These are phyloP conservation scores for Salix viminalis DNA, from an alignment of 345 rosid species.

Conservation along the genomic window DNA sequence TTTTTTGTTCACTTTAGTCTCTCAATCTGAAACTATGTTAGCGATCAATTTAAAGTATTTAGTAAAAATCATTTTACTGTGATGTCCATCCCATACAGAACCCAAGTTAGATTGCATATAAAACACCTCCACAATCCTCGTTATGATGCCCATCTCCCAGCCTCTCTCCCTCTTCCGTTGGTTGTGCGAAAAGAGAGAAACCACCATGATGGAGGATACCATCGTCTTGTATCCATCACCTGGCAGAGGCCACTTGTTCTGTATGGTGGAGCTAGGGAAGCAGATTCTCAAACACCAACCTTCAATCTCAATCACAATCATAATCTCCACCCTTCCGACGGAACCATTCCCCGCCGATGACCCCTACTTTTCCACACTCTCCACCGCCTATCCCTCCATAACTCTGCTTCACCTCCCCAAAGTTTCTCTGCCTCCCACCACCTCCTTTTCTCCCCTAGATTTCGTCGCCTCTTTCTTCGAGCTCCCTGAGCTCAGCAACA, in stretches of 20 bases:
- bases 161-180: no score
- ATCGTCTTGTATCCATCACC: constrained; percentile 28
- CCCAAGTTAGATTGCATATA: no score
- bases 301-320: background rate
- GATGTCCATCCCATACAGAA: no score
- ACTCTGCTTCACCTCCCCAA: constrained; percentile 45
- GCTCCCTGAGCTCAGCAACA: constrained; percentile 33
- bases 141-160: no score
- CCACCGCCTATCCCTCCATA: constrained; percentile 39
- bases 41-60: no score
- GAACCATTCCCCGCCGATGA: background rate
- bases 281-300: background rate
- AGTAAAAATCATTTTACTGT: no score
- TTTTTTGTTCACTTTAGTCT: no score
- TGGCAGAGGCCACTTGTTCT: constrained; percentile 24
- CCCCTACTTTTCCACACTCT: constrained; percentile 26
- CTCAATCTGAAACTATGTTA: no score
- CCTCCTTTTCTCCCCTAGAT: constrained; percentile 22
- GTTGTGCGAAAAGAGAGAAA: background rate
- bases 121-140: no score
- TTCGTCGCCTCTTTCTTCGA: constrained; percentile 33
- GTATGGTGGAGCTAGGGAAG: constrained; percentile 36
- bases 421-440: constrained; percentile 22
- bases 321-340: background rate
- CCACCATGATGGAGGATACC: background rate